Percentiles rank a stretch among this genome's conserved stretches.
Evolutionary conservation across 306 rosid species (phyloP).

Genomic region (Mucuna pruriens): DNA sequence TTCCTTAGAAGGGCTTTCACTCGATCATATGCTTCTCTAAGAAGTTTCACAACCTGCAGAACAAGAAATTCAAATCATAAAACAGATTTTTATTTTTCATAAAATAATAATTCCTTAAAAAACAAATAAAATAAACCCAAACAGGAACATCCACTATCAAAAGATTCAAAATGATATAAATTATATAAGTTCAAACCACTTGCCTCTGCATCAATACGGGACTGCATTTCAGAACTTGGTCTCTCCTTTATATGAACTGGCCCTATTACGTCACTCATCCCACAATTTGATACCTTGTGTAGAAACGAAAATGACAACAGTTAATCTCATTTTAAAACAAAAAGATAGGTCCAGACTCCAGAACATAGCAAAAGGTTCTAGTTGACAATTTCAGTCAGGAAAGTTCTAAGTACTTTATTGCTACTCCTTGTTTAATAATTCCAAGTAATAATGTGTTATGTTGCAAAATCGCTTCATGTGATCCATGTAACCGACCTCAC

Average conservation of each 20-base stretch:
- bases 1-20: constrained; percentile 77
- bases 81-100: neutral
- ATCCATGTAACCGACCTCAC: no score
- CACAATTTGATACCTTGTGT: constrained; percentile 75
- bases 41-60: constrained; percentile 78
- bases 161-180: neutral
- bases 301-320: constrained; percentile 12
- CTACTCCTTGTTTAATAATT: neutral
- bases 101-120: neutral
- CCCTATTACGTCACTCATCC: constrained; percentile 84
- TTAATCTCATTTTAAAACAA: constrained; percentile 4
- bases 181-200: constrained; percentile 32
- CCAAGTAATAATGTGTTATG: constrained; percentile 3
- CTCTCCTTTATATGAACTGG: constrained; percentile 81
- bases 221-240: constrained; percentile 85
- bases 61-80: constrained; percentile 33
- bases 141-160: neutral
- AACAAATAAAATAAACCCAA: constrained; percentile 16
- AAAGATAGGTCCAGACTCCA: constrained; percentile 2
- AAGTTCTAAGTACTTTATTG: constrained; percentile 5
- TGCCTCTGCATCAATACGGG: constrained; percentile 88
- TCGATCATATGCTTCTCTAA: constrained; percentile 88
- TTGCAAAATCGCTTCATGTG: no score
- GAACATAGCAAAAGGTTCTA: neutral
- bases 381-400: neutral